Evolutionary conservation across 2,329 filamentous ascomycete genomes (phyloP).

Genomic region (Trichoderma citrinoviride): DNA sequence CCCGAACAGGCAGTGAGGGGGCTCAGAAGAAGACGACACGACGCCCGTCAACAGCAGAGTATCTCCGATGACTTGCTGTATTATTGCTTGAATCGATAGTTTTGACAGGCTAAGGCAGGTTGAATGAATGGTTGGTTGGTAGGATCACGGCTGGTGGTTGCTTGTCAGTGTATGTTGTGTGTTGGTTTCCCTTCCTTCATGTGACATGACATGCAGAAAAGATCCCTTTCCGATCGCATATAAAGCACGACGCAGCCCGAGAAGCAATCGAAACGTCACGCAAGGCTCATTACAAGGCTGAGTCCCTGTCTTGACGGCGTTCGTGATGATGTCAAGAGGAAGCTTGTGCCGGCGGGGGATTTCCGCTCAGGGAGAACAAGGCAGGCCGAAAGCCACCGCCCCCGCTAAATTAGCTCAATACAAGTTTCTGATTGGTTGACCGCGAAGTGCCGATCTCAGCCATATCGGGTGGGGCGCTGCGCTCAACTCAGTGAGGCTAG

Average conservation of each 20-base stretch:
- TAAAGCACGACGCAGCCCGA: background rate
- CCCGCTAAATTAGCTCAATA: background rate
- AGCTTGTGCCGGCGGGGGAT: background rate
- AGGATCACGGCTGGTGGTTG: too few species aligned
- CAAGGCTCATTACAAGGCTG: background rate
- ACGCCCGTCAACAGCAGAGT: too few species aligned
- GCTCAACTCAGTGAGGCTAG: constrained; percentile 6
- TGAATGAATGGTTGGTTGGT: too few species aligned
- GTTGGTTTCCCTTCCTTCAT: too few species aligned
- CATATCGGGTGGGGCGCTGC: constrained; percentile 6
- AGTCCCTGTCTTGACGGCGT: background rate
- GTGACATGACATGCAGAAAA: background rate
- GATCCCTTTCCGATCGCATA: background rate
- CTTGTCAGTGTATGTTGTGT: too few species aligned
- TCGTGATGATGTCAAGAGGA: constrained; percentile 11
- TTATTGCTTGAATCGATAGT: too few species aligned
- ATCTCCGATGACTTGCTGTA: too few species aligned
- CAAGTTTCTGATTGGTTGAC: background rate
- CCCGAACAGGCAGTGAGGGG: constrained; percentile 1
- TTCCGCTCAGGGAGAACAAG: background rate
- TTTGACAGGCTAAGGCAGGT: too few species aligned
- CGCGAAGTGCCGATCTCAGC: background rate
- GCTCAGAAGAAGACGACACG: background rate
- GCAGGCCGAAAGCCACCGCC: background rate
- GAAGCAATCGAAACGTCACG: background rate